Evolutionary conservation across 352 stramenopile species (phyloP), one percentile per base, ranked within the genome.

Genomic region (Blastocystis sp.): DNA sequence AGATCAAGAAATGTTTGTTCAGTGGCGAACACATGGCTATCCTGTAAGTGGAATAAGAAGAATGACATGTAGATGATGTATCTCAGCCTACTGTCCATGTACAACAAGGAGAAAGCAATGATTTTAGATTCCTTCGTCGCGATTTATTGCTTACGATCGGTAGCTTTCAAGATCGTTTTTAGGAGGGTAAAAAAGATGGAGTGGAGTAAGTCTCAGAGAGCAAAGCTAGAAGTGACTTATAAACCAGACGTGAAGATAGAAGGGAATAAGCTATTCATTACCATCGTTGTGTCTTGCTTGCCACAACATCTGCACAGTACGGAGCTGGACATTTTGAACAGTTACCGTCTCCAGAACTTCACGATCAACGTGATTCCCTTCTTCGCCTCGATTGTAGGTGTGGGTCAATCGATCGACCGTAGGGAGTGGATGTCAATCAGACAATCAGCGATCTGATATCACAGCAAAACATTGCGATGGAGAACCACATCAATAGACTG

Each of bases 401-500:
- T 62, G 0, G 26, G 37, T 63, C 55, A 11, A 29, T 63, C 47
- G 20, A 2, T 80, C 15, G 47, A 3, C 8, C 18, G 13, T 62
- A 80, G 70, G 70, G 73, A 18, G 73, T 84, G 20, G 73, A 84
- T 43, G 73, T 84, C 7, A 66, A 56, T 11, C 73, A 84, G 39
- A 84, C 73, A 7, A 66, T 84, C 11, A 68, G 43, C 13, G 73
- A 84, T 43, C 54, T 84, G 13, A 23, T 84, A 20, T 66, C 37
- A 11, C 45, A 66, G 18, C 73, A 84, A 15, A 84, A 84, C 56
- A 61, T 84, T 29, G 53, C 54, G 3, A 84, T 84, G 39, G 73
- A 84, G 50, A 84, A 84, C 20, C 29, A 84, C 50, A 84, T 84
- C 41, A 84, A 84, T 43, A 26, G n/a, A 18, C n/a, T 84, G 18